Conservation (phyloP, 1,284 basidiomycete genomes). For the Melampsora abietis-canadensis region DNA sequence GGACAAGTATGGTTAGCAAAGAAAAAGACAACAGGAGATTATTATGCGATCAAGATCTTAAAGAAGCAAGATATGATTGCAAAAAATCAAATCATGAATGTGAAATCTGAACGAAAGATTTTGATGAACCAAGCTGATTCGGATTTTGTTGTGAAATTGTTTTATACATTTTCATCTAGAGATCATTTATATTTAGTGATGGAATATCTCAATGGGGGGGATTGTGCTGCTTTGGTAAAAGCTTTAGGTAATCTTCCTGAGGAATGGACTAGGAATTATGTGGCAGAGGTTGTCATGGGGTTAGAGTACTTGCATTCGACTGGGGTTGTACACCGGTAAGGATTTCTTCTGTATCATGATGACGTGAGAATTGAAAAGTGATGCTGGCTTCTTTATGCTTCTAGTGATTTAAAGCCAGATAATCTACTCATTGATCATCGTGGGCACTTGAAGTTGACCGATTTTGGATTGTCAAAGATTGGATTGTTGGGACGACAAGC, state of each 20-base stretch:
- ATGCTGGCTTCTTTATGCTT: slow-evolving; percentile 36
- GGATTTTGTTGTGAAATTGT: slow-evolving; percentile 67
- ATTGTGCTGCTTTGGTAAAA: slow-evolving; percentile 94
- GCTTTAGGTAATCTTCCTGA: slow-evolving; percentile 86
- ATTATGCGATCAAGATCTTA: slow-evolving; percentile 97
- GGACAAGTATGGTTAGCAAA: slow-evolving; percentile 97
- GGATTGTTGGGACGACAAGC: slow-evolving; percentile 95
- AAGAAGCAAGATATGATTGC: slow-evolving; percentile 99
- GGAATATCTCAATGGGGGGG: slow-evolving; percentile 75
- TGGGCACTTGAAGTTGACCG: slow-evolving; percentile 93
- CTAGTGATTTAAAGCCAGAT: slow-evolving; percentile 94
- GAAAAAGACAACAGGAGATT: slow-evolving; percentile 96
- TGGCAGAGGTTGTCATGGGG: slow-evolving; percentile 91
- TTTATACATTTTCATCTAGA: slow-evolving; percentile 57
- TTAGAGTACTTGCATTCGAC: slow-evolving; percentile 90
- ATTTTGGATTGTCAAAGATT: slow-evolving; percentile 94
- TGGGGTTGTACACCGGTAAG: slow-evolving; percentile 93
- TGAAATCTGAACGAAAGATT: slow-evolving; percentile 98
- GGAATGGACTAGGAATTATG: slow-evolving; percentile 94
- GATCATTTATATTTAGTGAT: slow-evolving; percentile 57
- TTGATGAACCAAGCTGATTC: slow-evolving; percentile 99
- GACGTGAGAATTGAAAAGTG: neutral
- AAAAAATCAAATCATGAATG: slow-evolving; percentile 99
- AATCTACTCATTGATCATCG: slow-evolving; percentile 93
- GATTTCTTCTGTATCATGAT: slow-evolving; percentile 29